Evolutionary conservation across 495 filamentous ascomycete species (phyloP), one percentile per base, ranked within the genome.

Genomic region (Daldinia loculata): DNA sequence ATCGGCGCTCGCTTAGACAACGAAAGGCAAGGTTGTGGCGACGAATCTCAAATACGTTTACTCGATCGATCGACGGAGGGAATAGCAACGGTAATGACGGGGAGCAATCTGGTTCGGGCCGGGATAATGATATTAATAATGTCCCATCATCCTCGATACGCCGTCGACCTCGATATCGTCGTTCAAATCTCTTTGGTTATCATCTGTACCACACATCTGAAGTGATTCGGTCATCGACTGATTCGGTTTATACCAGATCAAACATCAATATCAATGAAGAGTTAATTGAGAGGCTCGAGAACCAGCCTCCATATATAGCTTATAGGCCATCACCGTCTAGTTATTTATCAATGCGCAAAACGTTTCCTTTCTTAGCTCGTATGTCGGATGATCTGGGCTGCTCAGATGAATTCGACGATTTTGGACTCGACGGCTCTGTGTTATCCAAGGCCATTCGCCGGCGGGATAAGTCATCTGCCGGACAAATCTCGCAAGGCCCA

Each of bases 361-460:
- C 70, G 14, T 68, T 69, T 30, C 65, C 70, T 5, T 67, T 66
- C 24, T n/a, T 70, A 38, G 48, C 61, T 17, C 70, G 69, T 27
- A 39, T 72, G 17, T 63, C 70, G 0, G 70, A 71, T 19, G 38
- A 55, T 15, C 39, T 74, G 6, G 52, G 59, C 11, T 24, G 24
- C 17, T 51, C 63, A 6, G 55, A 64, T 6, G 74, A 65, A 2
- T 63, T 71, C 8, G 63, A 63, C 5, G 55, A 50, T 22, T 74
- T 77, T 22, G 75, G 74, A 29, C 63, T 77, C 9, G 75, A 77
- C 32, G 75, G 75, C 0, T 52, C 74, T 19, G 29, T 62, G 4
- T 34, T 69, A 6, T 72, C 74, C 4, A 77, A 71, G 26, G 61
- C 52, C n/a, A 52, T 53, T 14, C 52, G 56, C 15, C 52, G 56